phyloP scores from a whole-genome alignment of 176 grass and related monocot species.

The Musa acuminata region DNA sequence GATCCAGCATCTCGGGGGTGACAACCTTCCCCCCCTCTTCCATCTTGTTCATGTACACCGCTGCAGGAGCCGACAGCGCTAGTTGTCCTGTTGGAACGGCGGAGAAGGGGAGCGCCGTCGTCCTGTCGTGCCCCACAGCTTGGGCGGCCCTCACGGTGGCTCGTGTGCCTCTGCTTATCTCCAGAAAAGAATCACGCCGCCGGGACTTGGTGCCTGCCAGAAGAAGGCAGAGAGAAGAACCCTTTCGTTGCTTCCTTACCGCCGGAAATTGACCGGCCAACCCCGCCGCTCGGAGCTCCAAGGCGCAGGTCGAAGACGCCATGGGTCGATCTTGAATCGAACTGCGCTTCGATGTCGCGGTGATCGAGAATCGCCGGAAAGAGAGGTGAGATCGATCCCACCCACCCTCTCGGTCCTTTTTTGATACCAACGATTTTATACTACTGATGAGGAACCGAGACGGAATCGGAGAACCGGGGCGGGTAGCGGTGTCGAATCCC shows the following conservation, averaged over 20 bases:
- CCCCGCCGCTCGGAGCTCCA: background rate
- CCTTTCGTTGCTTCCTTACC: background rate
- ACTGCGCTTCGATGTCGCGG: background rate
- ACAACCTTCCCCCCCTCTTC: slow-evolving; percentile 21
- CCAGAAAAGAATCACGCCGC: background rate
- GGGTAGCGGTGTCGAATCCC: background rate
- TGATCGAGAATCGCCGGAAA: background rate
- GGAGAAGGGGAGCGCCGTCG: background rate
- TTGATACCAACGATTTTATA: background rate
- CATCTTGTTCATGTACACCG: background rate
- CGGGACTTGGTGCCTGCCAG: background rate
- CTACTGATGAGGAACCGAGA: background rate
- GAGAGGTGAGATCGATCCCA: background rate
- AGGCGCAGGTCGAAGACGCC: background rate
- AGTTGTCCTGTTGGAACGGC: background rate
- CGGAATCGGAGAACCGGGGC: background rate
- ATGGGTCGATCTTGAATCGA: background rate
- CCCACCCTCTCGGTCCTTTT: background rate
- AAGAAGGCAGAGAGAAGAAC: background rate
- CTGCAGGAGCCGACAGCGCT: background rate
- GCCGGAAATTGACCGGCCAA: background rate
- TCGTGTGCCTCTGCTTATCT: background rate
- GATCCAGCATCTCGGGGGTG: slow-evolving; percentile 24
- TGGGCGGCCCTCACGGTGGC: background rate
- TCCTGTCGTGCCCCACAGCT: background rate